Evolutionary conservation across 2,329 filamentous ascomycete species (phyloP).

Genomic region (Tolypocladium ophioglossoides): DNA sequence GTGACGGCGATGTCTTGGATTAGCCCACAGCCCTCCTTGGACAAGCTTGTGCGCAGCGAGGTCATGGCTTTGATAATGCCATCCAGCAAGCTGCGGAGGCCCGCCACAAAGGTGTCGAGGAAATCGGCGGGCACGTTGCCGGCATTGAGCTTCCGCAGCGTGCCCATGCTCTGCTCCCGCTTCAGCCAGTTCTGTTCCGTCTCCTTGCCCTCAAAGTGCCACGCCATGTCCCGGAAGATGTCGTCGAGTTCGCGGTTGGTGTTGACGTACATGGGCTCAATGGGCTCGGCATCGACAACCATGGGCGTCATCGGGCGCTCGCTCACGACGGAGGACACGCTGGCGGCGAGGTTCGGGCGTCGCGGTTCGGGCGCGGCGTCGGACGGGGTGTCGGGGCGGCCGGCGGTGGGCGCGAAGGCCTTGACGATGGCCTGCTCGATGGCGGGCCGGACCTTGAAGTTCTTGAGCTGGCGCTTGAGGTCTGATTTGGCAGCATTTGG

Average conservation of each 20-base stretch:
- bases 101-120: slow-evolving; percentile 55
- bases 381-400: slow-evolving; percentile 29
- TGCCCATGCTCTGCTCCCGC: slow-evolving; percentile 70
- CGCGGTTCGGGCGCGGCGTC: slow-evolving; percentile 29
- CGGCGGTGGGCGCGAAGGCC: slow-evolving; percentile 49
- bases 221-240: slow-evolving; percentile 69
- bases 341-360: slow-evolving; percentile 35
- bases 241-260: slow-evolving; percentile 84
- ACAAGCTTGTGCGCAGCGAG: slow-evolving; percentile 81
- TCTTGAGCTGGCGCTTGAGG: slow-evolving; percentile 74
- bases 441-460: slow-evolving; percentile 74
- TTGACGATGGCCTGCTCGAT: slow-evolving; percentile 76
- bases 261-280: slow-evolving; percentile 77
- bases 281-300: slow-evolving; percentile 53
- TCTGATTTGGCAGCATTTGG: slow-evolving; percentile 79
- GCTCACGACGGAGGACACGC: slow-evolving; percentile 35
- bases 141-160: slow-evolving; percentile 65
- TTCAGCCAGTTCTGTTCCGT: slow-evolving; percentile 85
- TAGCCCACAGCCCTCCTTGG: slow-evolving; percentile 73
- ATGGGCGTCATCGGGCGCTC: slow-evolving; percentile 51
- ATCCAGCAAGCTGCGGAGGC: slow-evolving; percentile 67
- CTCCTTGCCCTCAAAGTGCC: slow-evolving; percentile 77
- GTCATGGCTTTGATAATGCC: slow-evolving; percentile 78
- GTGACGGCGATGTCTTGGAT: slow-evolving; percentile 75
- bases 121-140: slow-evolving; percentile 79